Evolutionary conservation across 768 basidiomycete genomes (phyloP), one percentile per base, ranked within the genome.

Genomic region (Boletus pseudopeckii): DNA sequence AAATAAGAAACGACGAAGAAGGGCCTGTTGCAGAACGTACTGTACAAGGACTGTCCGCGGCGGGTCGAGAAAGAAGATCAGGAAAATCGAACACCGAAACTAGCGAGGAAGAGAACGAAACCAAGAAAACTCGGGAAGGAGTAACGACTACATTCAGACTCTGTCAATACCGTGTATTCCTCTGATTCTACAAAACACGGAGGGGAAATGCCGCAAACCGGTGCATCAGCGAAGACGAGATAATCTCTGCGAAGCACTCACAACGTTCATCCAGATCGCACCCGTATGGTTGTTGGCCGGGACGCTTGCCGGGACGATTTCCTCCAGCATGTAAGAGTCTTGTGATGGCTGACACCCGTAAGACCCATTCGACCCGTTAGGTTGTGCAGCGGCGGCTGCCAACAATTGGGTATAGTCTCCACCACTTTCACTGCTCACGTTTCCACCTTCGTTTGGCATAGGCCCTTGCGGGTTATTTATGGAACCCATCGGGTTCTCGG

Each of bases 261-360:
- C 80, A 52, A 74, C 72, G 41, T 72, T 72, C 69, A 75, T 71
- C 81, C 75, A 77, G 56, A 74, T 65, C 51, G 65, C 67, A 57
- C 68, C 67, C 30, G 70, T 38, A 49, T 71, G 64, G n/a, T 63
- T 61, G 44, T 62, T 68, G 52, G 58, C 50, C n/a, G 69, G 71
- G 30, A 59, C 42, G 43, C 63, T 69, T 24, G 67, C 65, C 41
- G 68, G 67, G 48, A 82, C 80, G 55, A 82, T 80, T 72, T 88
- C 86, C 64, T 88, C 88, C 36, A 83, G 75, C 75, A 88, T 80
- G 60, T 80, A 90, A 48, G 81, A 75, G 48, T 88, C 84, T 51
- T 82, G 81, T 13, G 77, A 76, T 24, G 75, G 72, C 61, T 81
- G 79, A 56, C 76, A 82, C 48, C 78, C 81, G 63, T 79, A 80